These are phyloP conservation scores for Pelargonium myrrhifolium DNA, from an alignment of 441 rosid species.

Conservation along the genomic window DNA sequence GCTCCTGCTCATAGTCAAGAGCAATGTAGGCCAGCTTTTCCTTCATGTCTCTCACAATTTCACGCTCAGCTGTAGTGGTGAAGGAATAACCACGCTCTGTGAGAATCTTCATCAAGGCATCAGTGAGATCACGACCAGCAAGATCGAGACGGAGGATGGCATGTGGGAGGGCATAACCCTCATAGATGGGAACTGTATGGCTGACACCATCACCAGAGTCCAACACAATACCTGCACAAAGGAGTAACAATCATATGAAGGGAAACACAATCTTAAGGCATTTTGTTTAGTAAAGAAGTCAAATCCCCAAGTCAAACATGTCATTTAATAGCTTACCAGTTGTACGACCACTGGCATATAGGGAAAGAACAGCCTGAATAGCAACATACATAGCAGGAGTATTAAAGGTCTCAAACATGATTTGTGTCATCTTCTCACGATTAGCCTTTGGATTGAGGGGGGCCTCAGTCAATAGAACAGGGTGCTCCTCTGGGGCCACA, in stretches of 20 bases:
- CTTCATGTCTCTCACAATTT: slow-evolving; percentile 19
- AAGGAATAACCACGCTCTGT: slow-evolving; percentile 17
- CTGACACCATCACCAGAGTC: slow-evolving; percentile 15
- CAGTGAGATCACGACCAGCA: slow-evolving; percentile 17
- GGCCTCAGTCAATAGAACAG: slow-evolving; percentile 16
- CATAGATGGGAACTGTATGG: slow-evolving; percentile 20
- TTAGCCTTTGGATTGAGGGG: slow-evolving; percentile 21
- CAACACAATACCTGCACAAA: not conserved
- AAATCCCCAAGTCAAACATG: no score
- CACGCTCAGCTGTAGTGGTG: slow-evolving; percentile 21
- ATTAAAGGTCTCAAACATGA: no score
- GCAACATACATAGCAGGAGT: no score
- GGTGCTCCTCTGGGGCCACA: slow-evolving; percentile 19
- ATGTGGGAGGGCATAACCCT: no score
- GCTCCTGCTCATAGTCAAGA: slow-evolving; percentile 17
- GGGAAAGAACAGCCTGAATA: slow-evolving; percentile 16
- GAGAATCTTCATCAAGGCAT: slow-evolving; percentile 19
- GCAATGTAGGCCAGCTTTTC: slow-evolving; percentile 19
- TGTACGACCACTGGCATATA: slow-evolving; percentile 8
- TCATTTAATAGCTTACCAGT: no score
- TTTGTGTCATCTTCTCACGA: slow-evolving; percentile 15
- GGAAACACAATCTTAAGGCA: no score
- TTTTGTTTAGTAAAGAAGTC: no score
- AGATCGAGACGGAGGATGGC: no score
- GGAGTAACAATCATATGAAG: no score